phyloP scores from a whole-genome alignment of 2,329 filamentous ascomycete species.

The Pseudogymnoascus sp. region DNA sequence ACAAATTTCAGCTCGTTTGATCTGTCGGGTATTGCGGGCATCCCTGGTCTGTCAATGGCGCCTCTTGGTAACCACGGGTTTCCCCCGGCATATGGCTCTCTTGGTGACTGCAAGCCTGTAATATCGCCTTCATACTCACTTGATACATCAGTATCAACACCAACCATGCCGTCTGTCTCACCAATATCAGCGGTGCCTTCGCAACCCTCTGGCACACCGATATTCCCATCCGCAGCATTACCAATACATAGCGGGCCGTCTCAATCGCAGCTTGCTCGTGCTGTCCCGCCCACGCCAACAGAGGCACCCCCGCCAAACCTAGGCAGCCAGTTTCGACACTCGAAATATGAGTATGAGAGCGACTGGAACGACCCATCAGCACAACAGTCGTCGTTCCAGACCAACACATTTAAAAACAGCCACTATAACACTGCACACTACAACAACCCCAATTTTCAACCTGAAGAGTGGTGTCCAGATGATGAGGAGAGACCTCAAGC shows the following conservation, averaged over 20 bases:
- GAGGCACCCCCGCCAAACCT: background rate
- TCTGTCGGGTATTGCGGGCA: slow-evolving; percentile 20
- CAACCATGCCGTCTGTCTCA: background rate
- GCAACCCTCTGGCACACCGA: background rate
- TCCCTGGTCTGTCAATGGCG: slow-evolving; percentile 23
- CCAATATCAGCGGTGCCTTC: background rate
- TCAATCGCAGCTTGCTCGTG: background rate
- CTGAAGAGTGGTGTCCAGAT: slow-evolving; percentile 39
- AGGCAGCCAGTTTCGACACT: slow-evolving; percentile 23
- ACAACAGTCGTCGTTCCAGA: slow-evolving; percentile 28
- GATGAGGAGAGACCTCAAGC: slow-evolving; percentile 20
- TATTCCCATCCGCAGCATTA: slow-evolving; percentile 21
- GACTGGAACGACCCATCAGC: slow-evolving; percentile 23
- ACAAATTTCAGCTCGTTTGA: slow-evolving; percentile 30
- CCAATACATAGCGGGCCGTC: slow-evolving; percentile 21
- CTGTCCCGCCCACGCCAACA: background rate
- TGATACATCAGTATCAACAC: background rate
- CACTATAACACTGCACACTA: slow-evolving; percentile 61
- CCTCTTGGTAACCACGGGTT: slow-evolving; percentile 20
- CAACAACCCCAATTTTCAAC: slow-evolving; percentile 55
- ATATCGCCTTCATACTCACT: slow-evolving; percentile 2
- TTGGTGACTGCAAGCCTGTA: background rate
- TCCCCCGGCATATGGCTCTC: background rate
- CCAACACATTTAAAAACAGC: slow-evolving; percentile 56
- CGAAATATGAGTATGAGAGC: slow-evolving; percentile 27